A percentile compares a stretch with the other conserved stretches of the same genome.
These are phyloP conservation scores for Acer negundo DNA, from an alignment of 345 rosid genomes.

Conservation along the genomic window DNA sequence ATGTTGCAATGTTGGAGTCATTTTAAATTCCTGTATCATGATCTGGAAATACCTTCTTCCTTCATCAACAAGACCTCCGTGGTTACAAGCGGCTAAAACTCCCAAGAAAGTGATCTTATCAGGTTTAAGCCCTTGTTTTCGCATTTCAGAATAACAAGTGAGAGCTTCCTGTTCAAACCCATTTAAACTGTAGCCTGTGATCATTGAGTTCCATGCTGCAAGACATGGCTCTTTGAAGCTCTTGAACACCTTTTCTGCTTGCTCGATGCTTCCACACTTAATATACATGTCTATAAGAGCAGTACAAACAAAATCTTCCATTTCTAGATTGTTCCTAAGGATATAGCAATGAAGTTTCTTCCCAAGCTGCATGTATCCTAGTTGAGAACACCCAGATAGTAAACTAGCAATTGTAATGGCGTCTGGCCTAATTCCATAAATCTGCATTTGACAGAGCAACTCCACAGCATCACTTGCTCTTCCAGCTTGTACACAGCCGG, in stretches of 20 bases:
- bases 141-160: constrained; percentile 48
- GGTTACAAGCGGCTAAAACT: constrained; percentile 68
- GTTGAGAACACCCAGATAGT: constrained; percentile 74
- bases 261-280: constrained; percentile 64
- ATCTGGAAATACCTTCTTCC: constrained; percentile 57
- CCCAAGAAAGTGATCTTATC: constrained; percentile 82
- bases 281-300: constrained; percentile 83
- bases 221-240: constrained; percentile 50
- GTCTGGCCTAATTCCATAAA: constrained; percentile 52
- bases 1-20: constrained; percentile 68
- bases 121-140: constrained; percentile 49
- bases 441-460: constrained; percentile 58
- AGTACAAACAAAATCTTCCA: constrained; percentile 71
- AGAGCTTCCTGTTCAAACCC: constrained; percentile 65
- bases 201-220: constrained; percentile 79
- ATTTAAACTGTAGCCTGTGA: constrained; percentile 67
- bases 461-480: constrained; percentile 51
- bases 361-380: constrained; percentile 60
- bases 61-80: constrained; percentile 66
- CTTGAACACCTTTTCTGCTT: constrained; percentile 62
- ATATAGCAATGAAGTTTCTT: constrained; percentile 56
- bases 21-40: constrained; percentile 57
- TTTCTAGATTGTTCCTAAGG: constrained; percentile 52
- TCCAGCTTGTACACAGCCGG: constrained; percentile 78
- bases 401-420: constrained; percentile 62